phyloP scores from a whole-genome alignment of 495 filamentous ascomycete genomes.

The Penicillium crystallinum region DNA sequence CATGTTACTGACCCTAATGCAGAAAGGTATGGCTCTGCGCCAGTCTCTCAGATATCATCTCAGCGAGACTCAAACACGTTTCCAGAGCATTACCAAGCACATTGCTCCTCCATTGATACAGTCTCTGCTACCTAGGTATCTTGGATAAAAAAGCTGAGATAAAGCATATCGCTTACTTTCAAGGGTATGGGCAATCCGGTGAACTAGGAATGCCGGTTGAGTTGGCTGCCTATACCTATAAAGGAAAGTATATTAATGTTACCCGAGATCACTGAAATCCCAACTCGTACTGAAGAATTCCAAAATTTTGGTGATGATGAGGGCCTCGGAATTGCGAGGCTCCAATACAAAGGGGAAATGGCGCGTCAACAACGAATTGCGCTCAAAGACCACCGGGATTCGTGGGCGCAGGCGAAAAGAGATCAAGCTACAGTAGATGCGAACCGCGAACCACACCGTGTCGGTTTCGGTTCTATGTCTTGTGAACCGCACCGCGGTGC shows the following conservation, averaged over 20 bases:
- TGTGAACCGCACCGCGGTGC: no score
- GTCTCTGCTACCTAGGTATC: constrained; percentile 13
- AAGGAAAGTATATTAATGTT: not conserved
- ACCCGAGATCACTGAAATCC: not conserved
- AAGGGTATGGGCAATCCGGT: constrained; percentile 16
- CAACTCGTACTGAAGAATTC: no score
- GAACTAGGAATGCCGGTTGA: constrained; percentile 10
- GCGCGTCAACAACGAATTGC: no score
- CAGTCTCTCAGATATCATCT: constrained; percentile 18
- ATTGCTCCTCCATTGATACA: constrained; percentile 20
- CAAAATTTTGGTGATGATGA: no score
- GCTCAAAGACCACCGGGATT: no score
- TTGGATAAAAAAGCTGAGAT: constrained; percentile 8
- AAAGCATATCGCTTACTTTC: constrained; percentile 21
- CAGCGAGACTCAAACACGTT: constrained; percentile 14
- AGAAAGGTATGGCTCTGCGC: constrained; percentile 16
- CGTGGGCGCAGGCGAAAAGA: no score
- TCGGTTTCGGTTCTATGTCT: no score
- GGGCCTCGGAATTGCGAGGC: no score
- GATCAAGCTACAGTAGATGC: no score
- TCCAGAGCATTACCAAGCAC: constrained; percentile 13
- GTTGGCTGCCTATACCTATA: constrained; percentile 14
- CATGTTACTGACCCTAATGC: no score
- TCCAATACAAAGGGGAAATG: no score
- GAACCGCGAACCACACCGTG: no score